Conservation (phyloP, 441 rosid species). For the Pelargonium cotyledonis region DNA sequence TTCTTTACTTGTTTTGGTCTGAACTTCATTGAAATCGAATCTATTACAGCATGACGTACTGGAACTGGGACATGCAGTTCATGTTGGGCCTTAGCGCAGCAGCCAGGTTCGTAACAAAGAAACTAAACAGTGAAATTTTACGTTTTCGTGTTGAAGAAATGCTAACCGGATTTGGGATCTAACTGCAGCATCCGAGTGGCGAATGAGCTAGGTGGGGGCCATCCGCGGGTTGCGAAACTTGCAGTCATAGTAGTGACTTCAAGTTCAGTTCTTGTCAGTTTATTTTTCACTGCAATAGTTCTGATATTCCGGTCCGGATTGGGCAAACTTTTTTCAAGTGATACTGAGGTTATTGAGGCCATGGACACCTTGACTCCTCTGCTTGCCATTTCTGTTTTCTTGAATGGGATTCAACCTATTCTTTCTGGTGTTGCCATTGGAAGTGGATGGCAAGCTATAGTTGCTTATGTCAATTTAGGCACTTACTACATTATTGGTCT, state of each 20-base stretch:
- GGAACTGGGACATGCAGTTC: constrained; percentile 83
- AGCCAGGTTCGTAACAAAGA: constrained; percentile 58
- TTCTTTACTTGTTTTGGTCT: too few species aligned
- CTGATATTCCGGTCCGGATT: constrained; percentile 41
- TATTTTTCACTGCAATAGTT: constrained; percentile 37
- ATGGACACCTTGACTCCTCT: constrained; percentile 56
- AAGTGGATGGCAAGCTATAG: constrained; percentile 82
- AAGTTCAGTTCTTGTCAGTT: constrained; percentile 46
- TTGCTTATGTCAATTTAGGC: constrained; percentile 68
- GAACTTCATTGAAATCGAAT: too few species aligned
- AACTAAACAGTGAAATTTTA: too few species aligned
- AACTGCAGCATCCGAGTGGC: too few species aligned
- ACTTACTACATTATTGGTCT: constrained; percentile 73
- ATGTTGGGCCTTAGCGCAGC: constrained; percentile 85
- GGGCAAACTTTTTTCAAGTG: constrained; percentile 59
- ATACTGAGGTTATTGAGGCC: constrained; percentile 47
- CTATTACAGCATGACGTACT: constrained; percentile 79
- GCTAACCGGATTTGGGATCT: too few species aligned
- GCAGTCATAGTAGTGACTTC: constrained; percentile 68
- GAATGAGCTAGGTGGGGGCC: constrained; percentile 80
- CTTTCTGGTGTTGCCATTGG: constrained; percentile 77
- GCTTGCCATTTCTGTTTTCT: constrained; percentile 65
- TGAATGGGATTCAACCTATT: constrained; percentile 82
- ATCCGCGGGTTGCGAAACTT: constrained; percentile 63
- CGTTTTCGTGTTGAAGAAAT: too few species aligned